phyloP scores from a whole-genome alignment of 768 basidiomycete species.

The Phanerodontia chrysosporium region DNA sequence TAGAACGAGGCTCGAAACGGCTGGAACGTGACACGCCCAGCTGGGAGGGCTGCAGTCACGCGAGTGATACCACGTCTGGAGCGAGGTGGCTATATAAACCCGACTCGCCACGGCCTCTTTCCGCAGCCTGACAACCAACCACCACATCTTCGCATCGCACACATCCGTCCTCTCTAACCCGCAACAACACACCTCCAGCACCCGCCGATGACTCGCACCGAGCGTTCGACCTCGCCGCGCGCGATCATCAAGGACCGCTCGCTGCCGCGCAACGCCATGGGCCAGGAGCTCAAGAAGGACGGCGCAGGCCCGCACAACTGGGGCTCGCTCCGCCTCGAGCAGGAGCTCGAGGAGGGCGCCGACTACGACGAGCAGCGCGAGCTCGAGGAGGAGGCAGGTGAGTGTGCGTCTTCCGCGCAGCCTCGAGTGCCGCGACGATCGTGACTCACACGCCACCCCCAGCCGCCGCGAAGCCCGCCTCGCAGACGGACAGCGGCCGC shows the following conservation, averaged over 20 bases:
- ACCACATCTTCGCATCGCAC: not conserved
- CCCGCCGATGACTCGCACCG: conserved; percentile 72
- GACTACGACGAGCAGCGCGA: conserved; percentile 53
- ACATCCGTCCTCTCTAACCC: too few relatives aligned
- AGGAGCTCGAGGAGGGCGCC: conserved; percentile 53
- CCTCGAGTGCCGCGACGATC: not conserved
- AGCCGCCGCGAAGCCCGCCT: not conserved
- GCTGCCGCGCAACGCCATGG: conserved; percentile 71
- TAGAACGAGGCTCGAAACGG: conserved; percentile 10
- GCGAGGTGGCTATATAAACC: conserved; percentile 12
- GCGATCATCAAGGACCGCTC: conserved; percentile 77
- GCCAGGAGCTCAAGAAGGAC: conserved; percentile 68
- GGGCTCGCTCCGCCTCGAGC: conserved; percentile 69
- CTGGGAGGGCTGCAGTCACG: conserved; percentile 4
- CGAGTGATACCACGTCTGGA: conserved; percentile 11
- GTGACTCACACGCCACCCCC: not conserved
- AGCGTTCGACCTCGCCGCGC: conserved; percentile 64
- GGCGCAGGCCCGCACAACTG: conserved; percentile 85
- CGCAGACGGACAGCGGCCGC: conserved; percentile 10
- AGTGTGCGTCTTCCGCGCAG: not conserved
- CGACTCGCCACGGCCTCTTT: not conserved
- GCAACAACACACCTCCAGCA: conserved; percentile 13
- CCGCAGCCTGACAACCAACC: not conserved
- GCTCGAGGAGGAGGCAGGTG: conserved; percentile 28
- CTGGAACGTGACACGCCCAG: conserved; percentile 11